Evolutionary conservation across 2,329 filamentous ascomycete genomes (phyloP), one percentile per base, ranked within the genome.

Genomic region (Teratosphaeria gauchensis): DNA sequence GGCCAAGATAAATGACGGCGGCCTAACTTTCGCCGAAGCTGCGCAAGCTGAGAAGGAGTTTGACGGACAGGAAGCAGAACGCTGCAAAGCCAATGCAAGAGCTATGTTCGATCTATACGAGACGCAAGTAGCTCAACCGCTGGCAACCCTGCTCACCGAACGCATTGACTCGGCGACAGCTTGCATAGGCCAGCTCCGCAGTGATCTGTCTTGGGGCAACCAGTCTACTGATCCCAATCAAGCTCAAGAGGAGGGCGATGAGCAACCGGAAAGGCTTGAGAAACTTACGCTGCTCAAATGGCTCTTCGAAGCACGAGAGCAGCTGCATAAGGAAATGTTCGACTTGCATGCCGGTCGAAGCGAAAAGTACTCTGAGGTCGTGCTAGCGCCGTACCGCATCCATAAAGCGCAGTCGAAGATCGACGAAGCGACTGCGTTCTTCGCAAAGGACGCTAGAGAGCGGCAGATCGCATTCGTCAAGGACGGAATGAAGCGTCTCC

Each of bases 271-370:
- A 73, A 80, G 97, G 0, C 78, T 97, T 2, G 94, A 99, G 73
- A 95, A 96, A 74, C 80, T 99, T 12, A 97, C 92, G 0, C 82
- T 96, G 54, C 80, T 97, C 14, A 99, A 97, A 69, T 97, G 94
- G 92, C 85, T 97, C 8, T 97, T 96, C 66, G 94, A 99, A 72
- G 88, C 89, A 0, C 86, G 92, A n/a, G 94, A 99, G 74, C 81
- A 83, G 53, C 80, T 97, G 8, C 87, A 97, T 75, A 86, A 89
- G 51, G 88, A 90, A 66, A 83, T 92, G 56, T 96, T 90, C 69
- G 89, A 95, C 66, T 77, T 97, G 11, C 82, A 96, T 35, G 86
- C 85, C 21, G 89, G 92, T 71, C 88, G 92, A 56, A 69, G 96
- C 68, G 83, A 91, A 59, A 86, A 90, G 35, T 97, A 96, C 73